Conservation (phyloP, 345 rosid species). For the Salix exigua region DNA sequence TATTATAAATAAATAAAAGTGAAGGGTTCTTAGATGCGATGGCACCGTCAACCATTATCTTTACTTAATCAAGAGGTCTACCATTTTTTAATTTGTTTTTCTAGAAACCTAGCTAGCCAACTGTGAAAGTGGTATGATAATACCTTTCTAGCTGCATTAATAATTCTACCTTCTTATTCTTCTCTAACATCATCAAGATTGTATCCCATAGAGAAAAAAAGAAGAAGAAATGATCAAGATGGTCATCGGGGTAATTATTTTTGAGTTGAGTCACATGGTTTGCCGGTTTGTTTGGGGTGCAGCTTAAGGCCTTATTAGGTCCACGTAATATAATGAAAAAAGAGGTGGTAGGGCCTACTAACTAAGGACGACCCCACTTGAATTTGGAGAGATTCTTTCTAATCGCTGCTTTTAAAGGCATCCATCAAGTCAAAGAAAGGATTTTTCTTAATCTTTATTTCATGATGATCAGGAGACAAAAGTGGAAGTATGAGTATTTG, state of each 20-base stretch:
- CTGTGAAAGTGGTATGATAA: constrained; percentile 14
- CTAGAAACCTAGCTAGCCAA: constrained; percentile 23
- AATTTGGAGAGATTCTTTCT: neutral
- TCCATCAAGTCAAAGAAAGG: neutral
- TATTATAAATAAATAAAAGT: constrained; percentile 9
- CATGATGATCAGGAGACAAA: too few species aligned
- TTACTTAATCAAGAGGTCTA: constrained; percentile 34
- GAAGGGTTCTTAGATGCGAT: constrained; percentile 26
- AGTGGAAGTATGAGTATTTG: too few species aligned
- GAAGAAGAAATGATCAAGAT: neutral
- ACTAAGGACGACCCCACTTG: neutral
- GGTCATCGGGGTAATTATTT: constrained; percentile 22
- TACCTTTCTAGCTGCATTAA: constrained; percentile 25
- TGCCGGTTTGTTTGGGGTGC: constrained; percentile 22
- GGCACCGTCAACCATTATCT: constrained; percentile 33
- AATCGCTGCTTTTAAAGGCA: neutral
- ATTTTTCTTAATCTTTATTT: too few species aligned
- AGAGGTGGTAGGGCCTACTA: neutral
- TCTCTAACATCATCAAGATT: neutral
- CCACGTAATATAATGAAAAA: neutral
- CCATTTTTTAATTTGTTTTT: constrained; percentile 23
- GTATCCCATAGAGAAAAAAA: neutral
- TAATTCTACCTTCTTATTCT: constrained; percentile 16
- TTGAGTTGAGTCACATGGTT: constrained; percentile 32
- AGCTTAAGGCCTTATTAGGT: neutral